These are phyloP conservation scores for Panicum virgatum DNA, from an alignment of 202 grass and related monocot species.

Conservation along the genomic window DNA sequence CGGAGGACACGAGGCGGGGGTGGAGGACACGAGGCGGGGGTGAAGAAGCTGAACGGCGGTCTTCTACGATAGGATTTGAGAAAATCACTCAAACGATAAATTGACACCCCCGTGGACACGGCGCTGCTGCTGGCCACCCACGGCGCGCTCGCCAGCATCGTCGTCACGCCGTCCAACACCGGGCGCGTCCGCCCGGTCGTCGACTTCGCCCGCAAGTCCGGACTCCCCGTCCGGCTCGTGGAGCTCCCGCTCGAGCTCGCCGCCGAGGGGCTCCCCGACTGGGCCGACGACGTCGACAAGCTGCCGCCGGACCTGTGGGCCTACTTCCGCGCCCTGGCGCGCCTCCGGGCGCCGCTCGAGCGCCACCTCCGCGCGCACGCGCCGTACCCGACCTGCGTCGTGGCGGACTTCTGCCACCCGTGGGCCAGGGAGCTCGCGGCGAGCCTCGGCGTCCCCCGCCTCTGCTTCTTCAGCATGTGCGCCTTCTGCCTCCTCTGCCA, in stretches of 20 bases:
- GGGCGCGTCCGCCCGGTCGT: constrained; percentile 30
- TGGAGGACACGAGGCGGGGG: too few species aligned
- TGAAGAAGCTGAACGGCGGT: too few species aligned
- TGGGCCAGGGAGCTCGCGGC: constrained; percentile 47
- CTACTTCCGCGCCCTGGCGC: constrained; percentile 23
- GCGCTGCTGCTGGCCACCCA: constrained; percentile 48
- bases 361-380: constrained; percentile 8
- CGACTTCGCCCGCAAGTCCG: not conserved
- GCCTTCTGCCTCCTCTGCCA: constrained; percentile 44
- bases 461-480: constrained; percentile 55
- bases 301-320: too few species aligned
- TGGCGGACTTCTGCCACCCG: constrained; percentile 54
- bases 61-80: too few species aligned
- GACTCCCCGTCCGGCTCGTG: constrained; percentile 2
- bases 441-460: constrained; percentile 42
- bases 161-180: constrained; percentile 43
- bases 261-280: constrained; percentile 6
- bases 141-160: constrained; percentile 37
- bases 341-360: constrained; percentile 42
- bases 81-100: too few species aligned
- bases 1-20: too few species aligned
- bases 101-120: too few species aligned
- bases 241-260: too few species aligned
- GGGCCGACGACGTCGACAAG: constrained; percentile 38
- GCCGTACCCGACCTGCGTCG: constrained; percentile 44